phyloP scores from a whole-genome alignment of 2,329 filamentous ascomycete genomes.

The Pseudogymnoascus sp. region DNA sequence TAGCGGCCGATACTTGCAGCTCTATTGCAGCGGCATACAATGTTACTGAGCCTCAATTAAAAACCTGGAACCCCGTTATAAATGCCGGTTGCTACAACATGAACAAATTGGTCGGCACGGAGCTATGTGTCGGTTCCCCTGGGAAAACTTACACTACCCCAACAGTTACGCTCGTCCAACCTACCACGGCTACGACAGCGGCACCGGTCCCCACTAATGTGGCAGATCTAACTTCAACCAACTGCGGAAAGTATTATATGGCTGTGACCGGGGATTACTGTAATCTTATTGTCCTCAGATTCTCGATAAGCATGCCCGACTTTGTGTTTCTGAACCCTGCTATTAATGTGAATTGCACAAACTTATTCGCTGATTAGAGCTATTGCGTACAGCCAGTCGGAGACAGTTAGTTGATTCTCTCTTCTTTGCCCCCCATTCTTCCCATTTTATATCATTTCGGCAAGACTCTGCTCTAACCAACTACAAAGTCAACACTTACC shows the following conservation, averaged over 20 bases:
- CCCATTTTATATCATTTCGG: neutral
- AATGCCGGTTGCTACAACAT: conserved; percentile 5
- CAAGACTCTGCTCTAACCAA: neutral
- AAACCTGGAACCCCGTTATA: conserved; percentile 5
- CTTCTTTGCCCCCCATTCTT: neutral
- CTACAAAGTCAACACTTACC: conserved; percentile 10
- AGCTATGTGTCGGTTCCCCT: conserved; percentile 11
- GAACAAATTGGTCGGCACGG: neutral
- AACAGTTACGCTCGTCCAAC: conserved; percentile 14
- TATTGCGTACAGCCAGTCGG: conserved; percentile 32
- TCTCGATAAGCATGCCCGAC: conserved; percentile 27
- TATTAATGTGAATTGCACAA: conserved; percentile 30
- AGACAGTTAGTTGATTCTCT: conserved; percentile 14
- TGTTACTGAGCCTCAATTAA: neutral
- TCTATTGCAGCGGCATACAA: neutral
- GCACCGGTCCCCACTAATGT: conserved; percentile 1
- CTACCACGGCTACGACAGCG: conserved; percentile 1
- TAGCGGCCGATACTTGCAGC: neutral
- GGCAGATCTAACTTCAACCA: conserved; percentile 19
- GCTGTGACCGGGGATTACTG: conserved; percentile 30
- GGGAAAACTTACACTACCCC: conserved; percentile 12
- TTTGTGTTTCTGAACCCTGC: conserved; percentile 30
- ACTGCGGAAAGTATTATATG: conserved; percentile 28
- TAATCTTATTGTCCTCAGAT: conserved; percentile 27
- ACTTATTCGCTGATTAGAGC: conserved; percentile 25